Evolutionary conservation across 306 rosid species (phyloP).

Genomic region (Carpinus viminea): DNA sequence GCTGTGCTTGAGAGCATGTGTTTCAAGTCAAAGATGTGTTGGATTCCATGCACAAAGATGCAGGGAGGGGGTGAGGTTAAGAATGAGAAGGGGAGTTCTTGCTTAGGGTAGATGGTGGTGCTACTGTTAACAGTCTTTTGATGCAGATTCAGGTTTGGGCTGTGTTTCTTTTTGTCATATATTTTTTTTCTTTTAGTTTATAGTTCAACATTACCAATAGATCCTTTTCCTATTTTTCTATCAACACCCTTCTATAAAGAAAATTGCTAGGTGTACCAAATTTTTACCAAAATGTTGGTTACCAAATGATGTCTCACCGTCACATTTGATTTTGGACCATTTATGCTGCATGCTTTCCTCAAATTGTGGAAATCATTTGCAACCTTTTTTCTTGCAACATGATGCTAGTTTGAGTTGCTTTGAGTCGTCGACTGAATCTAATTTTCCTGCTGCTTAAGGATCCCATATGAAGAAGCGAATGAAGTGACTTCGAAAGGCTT

Average conservation of each 20-base stretch:
- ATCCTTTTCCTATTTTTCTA: background rate
- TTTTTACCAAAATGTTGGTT: no score
- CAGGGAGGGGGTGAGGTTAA: slow-evolving; percentile 36
- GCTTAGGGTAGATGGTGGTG: slow-evolving; percentile 94
- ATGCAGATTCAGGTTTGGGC: slow-evolving; percentile 91
- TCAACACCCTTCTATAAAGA: background rate
- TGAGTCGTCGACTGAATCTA: no score
- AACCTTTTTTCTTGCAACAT: no score
- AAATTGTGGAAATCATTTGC: no score
- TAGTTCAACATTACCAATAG: background rate
- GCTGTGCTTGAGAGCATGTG: slow-evolving; percentile 93
- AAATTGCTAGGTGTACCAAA: no score
- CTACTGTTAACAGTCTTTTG: slow-evolving; percentile 68
- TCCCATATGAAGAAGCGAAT: no score
- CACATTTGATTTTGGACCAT: no score
- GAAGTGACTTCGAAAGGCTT: no score
- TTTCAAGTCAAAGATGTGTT: slow-evolving; percentile 83
- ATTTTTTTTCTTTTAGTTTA: slow-evolving; percentile 9
- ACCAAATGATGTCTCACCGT: no score
- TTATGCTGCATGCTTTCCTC: no score
- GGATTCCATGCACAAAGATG: slow-evolving; percentile 83
- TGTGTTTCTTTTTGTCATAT: slow-evolving; percentile 12
- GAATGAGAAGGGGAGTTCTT: slow-evolving; percentile 41
- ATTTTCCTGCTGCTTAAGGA: no score
- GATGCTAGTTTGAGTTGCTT: no score